These are phyloP conservation scores for Paracorniculantispora psalliotae DNA, from an alignment of 2,329 filamentous ascomycete species.

Conservation along the genomic window DNA sequence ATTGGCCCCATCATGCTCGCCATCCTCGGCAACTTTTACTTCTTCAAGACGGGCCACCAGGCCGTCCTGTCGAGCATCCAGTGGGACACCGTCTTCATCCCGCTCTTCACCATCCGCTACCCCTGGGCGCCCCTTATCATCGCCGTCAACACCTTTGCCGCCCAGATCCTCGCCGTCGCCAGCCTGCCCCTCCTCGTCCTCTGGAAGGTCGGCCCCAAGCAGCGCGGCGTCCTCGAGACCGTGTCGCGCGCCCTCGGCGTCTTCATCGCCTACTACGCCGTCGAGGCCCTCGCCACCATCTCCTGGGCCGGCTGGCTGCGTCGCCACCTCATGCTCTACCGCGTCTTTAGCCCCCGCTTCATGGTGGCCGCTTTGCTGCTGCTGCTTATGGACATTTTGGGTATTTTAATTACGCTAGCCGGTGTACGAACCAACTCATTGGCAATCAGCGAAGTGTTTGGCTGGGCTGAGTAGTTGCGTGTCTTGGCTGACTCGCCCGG, in stretches of 20 bases:
- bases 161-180: slow-evolving; percentile 76
- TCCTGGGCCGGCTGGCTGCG: slow-evolving; percentile 84
- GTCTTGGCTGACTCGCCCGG: neutral
- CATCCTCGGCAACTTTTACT: slow-evolving; percentile 88
- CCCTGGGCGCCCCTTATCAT: slow-evolving; percentile 85
- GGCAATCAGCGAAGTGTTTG: slow-evolving; percentile 84
- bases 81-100: slow-evolving; percentile 94
- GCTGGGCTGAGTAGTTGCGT: slow-evolving; percentile 54
- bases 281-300: slow-evolving; percentile 79
- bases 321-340: slow-evolving; percentile 92
- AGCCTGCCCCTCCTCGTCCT: slow-evolving; percentile 76
- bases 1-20: slow-evolving; percentile 82
- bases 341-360: slow-evolving; percentile 87
- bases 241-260: slow-evolving; percentile 67
- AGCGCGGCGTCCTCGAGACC: slow-evolving; percentile 62
- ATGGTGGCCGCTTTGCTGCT: slow-evolving; percentile 73
- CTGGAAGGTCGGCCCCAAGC: slow-evolving; percentile 83
- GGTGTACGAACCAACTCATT: slow-evolving; percentile 72
- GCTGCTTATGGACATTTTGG: slow-evolving; percentile 71
- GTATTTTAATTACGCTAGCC: slow-evolving; percentile 63
- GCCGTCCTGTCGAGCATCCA: slow-evolving; percentile 83
- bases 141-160: slow-evolving; percentile 79
- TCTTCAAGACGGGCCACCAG: slow-evolving; percentile 97
- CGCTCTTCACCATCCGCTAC: slow-evolving; percentile 75
- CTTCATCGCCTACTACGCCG: slow-evolving; percentile 77